Conservation (phyloP, 1,139 yeast species). For the Geotrichum klebahnii region DNA sequence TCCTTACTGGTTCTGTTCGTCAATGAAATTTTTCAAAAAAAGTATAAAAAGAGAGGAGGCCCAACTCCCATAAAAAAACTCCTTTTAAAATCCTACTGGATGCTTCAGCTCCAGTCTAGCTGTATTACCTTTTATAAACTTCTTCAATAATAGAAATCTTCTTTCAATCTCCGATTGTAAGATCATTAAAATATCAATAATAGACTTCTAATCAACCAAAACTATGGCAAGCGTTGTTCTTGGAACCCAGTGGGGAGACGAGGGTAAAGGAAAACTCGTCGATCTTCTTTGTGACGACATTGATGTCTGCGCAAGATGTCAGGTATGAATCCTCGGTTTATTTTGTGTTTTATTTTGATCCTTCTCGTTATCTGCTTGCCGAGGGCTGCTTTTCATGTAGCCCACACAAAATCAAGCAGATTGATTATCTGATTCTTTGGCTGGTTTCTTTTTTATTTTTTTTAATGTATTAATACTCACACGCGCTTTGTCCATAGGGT, state of each 20-base stretch:
- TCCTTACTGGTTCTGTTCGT: background rate
- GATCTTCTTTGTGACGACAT: constrained; percentile 89
- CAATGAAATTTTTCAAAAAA: constrained; percentile 1
- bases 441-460: too few species aligned
- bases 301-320: constrained; percentile 96
- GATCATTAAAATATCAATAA: background rate
- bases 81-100: constrained; percentile 21
- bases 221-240: constrained; percentile 84
- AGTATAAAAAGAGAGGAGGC: constrained; percentile 9
- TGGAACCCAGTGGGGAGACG: constrained; percentile 99
- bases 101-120: constrained; percentile 23
- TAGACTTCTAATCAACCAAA: background rate
- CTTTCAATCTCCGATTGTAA: constrained; percentile 3
- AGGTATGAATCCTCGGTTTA: too few species aligned
- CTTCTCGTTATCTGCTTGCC: too few species aligned
- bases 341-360: background rate
- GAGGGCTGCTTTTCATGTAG: constrained; percentile 18
- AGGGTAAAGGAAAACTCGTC: constrained; percentile 97
- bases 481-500: constrained; percentile 44
- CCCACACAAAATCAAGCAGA: too few species aligned
- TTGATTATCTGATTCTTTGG: too few species aligned
- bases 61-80: constrained; percentile 9
- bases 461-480: too few species aligned
- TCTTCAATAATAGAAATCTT: background rate
- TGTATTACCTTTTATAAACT: constrained; percentile 17